Evolutionary conservation across 129 eudicot genomes (phyloP), one percentile per base, ranked within the genome.

Genomic region (Helichrysum umbraculigerum): DNA sequence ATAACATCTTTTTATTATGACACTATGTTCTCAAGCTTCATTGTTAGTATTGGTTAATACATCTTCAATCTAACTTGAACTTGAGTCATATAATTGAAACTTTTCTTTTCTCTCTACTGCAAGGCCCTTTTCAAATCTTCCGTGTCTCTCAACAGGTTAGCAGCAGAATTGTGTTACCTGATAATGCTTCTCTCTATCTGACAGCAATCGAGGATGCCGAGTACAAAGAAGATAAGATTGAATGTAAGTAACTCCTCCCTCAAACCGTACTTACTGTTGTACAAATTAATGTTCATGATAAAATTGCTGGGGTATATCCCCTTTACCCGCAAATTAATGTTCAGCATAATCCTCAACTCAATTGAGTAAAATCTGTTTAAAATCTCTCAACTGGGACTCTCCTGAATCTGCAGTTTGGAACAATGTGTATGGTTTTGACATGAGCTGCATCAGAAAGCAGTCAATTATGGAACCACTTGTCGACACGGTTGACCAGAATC

Each of bases 201-300:
- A 93, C 98, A 76, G 98, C 98, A 34, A 93, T 93, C 56, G 98
- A 93, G 87, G 98, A 93, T 87, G 93, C 98, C 0, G 97, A 93
- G 74, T 93, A 93, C 90, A 93, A 93, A 83, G 98, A 93, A 74
- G 98, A 93, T 80, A 93, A 93, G 81, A 93, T 93, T 84, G 97
- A 93, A 83, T 93, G 98, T 91, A 75, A 82, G 88, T 72, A 37
- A 44, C 21, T 54, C 22, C 68, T 4, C 50, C 51, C 20, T 2
- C 47, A 21, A 72, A 56, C 30, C 69, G 17, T 58, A 60, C 42
- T 47, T 75, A 81, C 17, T 34, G 70, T 42, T 50, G 37, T 79
- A 70, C 68, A 73, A 51, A 16, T 71, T 22, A 35, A 15, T 66
- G 35, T 75, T 63, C 28, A 25, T 0, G 1, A 25, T 25, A 25